A percentile compares a stretch with the other conserved stretches of the same genome.
These are phyloP conservation scores for Schizochytrium sp. DNA, from an alignment of 108 stramenopile species.

Conservation along the genomic window DNA sequence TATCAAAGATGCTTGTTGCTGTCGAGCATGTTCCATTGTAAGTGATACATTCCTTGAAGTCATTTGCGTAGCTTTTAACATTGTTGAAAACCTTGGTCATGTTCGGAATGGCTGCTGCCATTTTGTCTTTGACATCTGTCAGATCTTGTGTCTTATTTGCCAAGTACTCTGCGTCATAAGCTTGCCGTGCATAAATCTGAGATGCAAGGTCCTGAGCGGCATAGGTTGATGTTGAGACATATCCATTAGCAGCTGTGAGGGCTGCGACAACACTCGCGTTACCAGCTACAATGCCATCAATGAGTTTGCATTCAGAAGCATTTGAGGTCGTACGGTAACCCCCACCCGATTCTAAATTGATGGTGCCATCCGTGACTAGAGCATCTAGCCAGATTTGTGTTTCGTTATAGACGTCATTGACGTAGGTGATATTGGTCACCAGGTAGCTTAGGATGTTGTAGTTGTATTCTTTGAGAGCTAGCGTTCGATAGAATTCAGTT, in stretches of 20 bases:
- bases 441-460: background rate
- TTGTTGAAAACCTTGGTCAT: background rate
- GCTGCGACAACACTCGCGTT: background rate
- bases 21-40: background rate
- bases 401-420: constrained; percentile 24
- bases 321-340: background rate
- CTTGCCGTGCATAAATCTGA: background rate
- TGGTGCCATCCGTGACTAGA: background rate
- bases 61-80: background rate
- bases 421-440: background rate
- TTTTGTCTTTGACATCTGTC: background rate
- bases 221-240: background rate
- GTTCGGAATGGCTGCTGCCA: background rate
- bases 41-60: background rate
- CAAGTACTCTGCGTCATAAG: background rate
- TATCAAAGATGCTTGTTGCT: background rate
- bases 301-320: background rate
- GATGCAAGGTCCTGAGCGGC: background rate
- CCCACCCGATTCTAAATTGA: background rate
- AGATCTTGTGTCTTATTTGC: background rate
- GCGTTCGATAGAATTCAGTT: background rate
- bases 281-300: background rate
- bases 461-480: background rate
- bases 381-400: background rate
- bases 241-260: background rate